Evolutionary conservation across 2,329 filamentous ascomycete genomes (phyloP).

Genomic region (Aspergillus sojae): DNA sequence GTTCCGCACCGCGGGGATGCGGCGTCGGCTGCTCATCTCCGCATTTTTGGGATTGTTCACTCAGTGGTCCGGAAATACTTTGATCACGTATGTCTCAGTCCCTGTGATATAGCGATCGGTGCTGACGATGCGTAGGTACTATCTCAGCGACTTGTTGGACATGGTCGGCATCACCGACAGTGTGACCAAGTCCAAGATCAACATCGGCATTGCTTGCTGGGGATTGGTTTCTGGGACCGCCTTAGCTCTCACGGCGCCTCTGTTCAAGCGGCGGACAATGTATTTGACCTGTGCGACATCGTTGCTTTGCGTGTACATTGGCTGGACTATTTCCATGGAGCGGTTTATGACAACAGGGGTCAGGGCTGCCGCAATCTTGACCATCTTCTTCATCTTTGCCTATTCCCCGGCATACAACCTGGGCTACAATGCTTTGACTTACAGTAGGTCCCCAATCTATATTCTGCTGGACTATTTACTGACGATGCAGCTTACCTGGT

Average conservation of each 20-base stretch:
- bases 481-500: conserved; percentile 49
- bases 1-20: conserved; percentile 34
- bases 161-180: conserved; percentile 43
- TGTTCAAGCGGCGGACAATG: conserved; percentile 48
- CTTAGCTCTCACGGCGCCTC: conserved; percentile 45
- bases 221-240: conserved; percentile 41
- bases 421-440: conserved; percentile 67
- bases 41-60: conserved; percentile 39
- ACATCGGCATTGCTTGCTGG: conserved; percentile 44
- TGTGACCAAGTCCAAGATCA: conserved; percentile 45
- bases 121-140: conserved; percentile 23
- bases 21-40: conserved; percentile 33
- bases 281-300: conserved; percentile 53
- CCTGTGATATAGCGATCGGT: not conserved
- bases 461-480: not conserved
- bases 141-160: conserved; percentile 34
- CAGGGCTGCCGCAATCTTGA: conserved; percentile 40
- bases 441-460: conserved; percentile 18
- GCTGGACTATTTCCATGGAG: conserved; percentile 56
- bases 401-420: conserved; percentile 65
- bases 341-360: conserved; percentile 37
- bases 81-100: conserved; percentile 22
- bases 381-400: conserved; percentile 62
- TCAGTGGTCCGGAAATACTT: conserved; percentile 46
- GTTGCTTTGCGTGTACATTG: conserved; percentile 58